Conservation (phyloP, 805 yeast species). For the Kregervanrija delftensis region DNA sequence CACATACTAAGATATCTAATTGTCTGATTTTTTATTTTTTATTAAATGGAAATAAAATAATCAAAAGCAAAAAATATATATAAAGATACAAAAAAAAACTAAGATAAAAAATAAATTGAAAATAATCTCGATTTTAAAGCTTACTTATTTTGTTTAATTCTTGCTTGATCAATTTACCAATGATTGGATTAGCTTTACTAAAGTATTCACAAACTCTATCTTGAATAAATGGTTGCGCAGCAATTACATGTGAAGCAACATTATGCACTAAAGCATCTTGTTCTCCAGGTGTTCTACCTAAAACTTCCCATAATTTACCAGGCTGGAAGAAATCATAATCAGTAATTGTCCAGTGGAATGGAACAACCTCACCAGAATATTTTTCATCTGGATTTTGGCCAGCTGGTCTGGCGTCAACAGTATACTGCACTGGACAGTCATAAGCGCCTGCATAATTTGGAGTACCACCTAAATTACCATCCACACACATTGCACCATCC, state of each 20-base stretch:
- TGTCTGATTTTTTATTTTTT: no score
- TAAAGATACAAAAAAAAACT: not conserved
- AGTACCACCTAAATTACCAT: slow-evolving; percentile 66
- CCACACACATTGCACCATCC: slow-evolving; percentile 71
- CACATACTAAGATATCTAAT: no score
- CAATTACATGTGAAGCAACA: slow-evolving; percentile 64
- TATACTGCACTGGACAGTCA: slow-evolving; percentile 41
- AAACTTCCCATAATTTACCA: slow-evolving; percentile 66
- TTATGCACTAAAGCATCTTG: slow-evolving; percentile 81
- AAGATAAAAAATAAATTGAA: not conserved
- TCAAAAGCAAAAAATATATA: not conserved
- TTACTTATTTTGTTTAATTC: slow-evolving; percentile 31
- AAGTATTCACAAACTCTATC: slow-evolving; percentile 75
- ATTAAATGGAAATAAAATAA: not conserved
- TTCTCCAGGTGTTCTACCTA: slow-evolving; percentile 73
- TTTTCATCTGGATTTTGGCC: slow-evolving; percentile 24
- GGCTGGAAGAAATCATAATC: slow-evolving; percentile 77
- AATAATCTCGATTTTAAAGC: slow-evolving; percentile 2
- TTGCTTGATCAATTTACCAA: slow-evolving; percentile 61
- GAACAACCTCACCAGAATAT: slow-evolving; percentile 36
- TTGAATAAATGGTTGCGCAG: slow-evolving; percentile 70
- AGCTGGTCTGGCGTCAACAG: slow-evolving; percentile 29
- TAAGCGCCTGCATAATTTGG: slow-evolving; percentile 69
- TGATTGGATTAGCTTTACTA: slow-evolving; percentile 58
- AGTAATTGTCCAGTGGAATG: slow-evolving; percentile 77